Base-by-base conservation (phyloP, 2,329 filamentous ascomycete genomes). In the Seiridium cupressi region DNA sequence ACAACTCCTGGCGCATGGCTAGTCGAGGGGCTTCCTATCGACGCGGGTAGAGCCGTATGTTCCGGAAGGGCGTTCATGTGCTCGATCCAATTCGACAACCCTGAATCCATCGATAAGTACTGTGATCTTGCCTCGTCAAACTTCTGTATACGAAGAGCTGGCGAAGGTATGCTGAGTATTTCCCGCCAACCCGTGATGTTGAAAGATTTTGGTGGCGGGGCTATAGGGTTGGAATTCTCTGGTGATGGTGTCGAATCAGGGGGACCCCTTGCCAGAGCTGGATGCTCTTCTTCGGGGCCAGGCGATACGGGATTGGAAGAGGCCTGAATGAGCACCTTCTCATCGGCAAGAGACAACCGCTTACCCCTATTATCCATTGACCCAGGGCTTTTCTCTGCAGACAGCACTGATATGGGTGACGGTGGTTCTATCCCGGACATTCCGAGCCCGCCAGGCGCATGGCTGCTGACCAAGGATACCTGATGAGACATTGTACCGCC, bases 101-200 rank as follows among this genome's bases (percentile, higher is more conserved):
- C 92, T 4, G 90, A 90, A 61, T 97, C 87, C 71, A 89, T 86
- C 10, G 77, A 73, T 0, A 89, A 88, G 72, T 93, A 92, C 51
- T 90, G 84, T 13, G 84, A 77, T 49, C 92, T 85, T 0, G 90
- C 89, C 60, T 89, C 84, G 61, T 91, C 85, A 72, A 91, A 96
- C 11, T 87, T 88, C 48, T 82, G 79, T 61, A 95, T 90, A 26
- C 93, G 87, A 65, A 95, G 88, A 11, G 81, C 73, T 0, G 87
- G 74, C 2, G 84, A 85, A 13, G 84, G 81, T 55, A 95, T 81
- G 7, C 84, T 86, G 67, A 92, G 81, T 62, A 97, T 96, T 60
- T 96, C 90, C 55, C 88, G 85, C 74, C 96, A 93, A 1, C 83
- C 79, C 64, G 84, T 81, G 44, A 84, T 77, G 51, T 78, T 82